Conservation (phyloP, 2,329 filamentous ascomycete species). For the Kalmusia sp. region DNA sequence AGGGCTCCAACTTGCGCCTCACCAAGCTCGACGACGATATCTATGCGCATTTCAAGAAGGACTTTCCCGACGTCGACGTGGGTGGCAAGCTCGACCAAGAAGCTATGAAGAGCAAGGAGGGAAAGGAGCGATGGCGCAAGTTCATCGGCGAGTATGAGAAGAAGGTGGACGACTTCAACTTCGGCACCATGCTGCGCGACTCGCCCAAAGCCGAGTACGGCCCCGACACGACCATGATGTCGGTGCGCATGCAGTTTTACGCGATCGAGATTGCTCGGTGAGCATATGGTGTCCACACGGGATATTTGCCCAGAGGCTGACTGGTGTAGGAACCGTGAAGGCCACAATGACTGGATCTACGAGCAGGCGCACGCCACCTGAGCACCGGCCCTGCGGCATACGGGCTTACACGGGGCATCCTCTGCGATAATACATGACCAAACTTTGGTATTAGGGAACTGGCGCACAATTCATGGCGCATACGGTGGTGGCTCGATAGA, state of each 20-base stretch:
- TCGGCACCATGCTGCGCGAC: conserved; percentile 88
- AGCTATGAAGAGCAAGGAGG: conserved; percentile 95
- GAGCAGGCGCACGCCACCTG: conserved; percentile 71
- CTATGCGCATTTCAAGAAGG: conserved; percentile 81
- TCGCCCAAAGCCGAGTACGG: conserved; percentile 84
- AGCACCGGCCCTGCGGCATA: not conserved
- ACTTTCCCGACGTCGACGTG: conserved; percentile 93
- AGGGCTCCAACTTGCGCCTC: conserved; percentile 85
- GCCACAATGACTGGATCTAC: conserved; percentile 97
- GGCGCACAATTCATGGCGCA: not conserved
- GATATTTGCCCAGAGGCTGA: conserved; percentile 19
- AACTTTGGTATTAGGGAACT: not conserved
- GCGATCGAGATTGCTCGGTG: conserved; percentile 77
- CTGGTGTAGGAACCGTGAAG: conserved; percentile 72
- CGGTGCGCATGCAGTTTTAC: conserved; percentile 83
- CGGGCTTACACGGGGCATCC: not conserved
- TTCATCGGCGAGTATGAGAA: conserved; percentile 96
- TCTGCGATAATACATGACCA: not conserved
- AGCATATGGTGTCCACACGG: conserved; percentile 21
- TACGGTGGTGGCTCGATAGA: not conserved
- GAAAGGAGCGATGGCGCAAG: conserved; percentile 93
- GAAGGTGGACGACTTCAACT: conserved; percentile 96
- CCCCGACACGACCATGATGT: conserved; percentile 89
- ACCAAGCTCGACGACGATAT: conserved; percentile 97
- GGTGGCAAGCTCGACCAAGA: conserved; percentile 83